Evolutionary conservation across 257 asterid genomes (phyloP), one percentile per base, ranked within the genome.

Genomic region (Thymus mandschuricus): DNA sequence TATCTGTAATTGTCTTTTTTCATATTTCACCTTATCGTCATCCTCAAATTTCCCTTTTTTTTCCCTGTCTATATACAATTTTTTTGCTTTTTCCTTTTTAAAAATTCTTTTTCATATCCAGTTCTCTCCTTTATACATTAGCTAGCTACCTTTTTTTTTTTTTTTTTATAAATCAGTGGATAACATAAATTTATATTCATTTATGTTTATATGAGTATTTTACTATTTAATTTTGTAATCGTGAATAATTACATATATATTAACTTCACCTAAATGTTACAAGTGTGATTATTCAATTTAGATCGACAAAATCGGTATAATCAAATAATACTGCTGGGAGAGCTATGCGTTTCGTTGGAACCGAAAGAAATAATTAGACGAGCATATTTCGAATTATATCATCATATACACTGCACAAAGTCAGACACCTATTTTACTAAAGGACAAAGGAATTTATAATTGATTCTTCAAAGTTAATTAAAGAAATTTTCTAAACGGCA

Each of bases 381-480:
- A 21, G 21, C 21, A 21, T 21, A 21, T 21, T 21, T 21, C 21
- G 21, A 21, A 21, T 21, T 21, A 21, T 21, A 21, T 21, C 21
- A 21, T 21, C 21, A 21, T 21, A 21, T 21, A 21, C 21, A 21
- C 21, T 21, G 21, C 21, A 21, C 21, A 21, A 21, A 28, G n/a
- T 55, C 57, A n/a, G 57, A 29, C 6, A 9, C 28, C 29, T 56
- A 6, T 56, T 27, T 60, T 61, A 45, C 64, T 31, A 2, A 9
- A 58, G 5, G 6, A 21, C 41, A 59, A 11, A 12, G 12, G 10
- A 59, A 59, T 12, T 27, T 59, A 12, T 33, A 21, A 59, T 21
- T 51, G n/a, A 68, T 40, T 40, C 45, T 41, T 38, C 50, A 44
- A 69, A 46, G 74, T 55, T n/a, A 43, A 33, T 55, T n/a, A 43